phyloP scores from a whole-genome alignment of 1,284 basidiomycete genomes.

The Takashimella tepidaria region DNA sequence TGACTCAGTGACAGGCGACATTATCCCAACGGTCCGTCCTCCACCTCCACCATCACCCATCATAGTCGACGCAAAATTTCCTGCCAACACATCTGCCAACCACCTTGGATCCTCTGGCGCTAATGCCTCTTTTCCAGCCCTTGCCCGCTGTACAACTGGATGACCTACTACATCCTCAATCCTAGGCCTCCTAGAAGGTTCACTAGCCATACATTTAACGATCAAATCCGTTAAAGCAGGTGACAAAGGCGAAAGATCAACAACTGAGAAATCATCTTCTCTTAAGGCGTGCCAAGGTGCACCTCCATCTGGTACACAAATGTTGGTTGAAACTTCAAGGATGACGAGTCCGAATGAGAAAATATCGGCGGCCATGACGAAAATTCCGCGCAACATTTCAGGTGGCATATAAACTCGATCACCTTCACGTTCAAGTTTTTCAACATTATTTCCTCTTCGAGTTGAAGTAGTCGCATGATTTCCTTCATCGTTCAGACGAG shows the following conservation, averaged over 20 bases:
- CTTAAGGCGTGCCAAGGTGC: slow-evolving; percentile 90
- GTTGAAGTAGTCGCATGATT: slow-evolving; percentile 8
- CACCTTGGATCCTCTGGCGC: slow-evolving; percentile 43
- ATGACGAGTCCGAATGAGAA: slow-evolving; percentile 95
- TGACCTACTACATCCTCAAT: slow-evolving; percentile 60
- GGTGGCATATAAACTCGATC: slow-evolving; percentile 98
- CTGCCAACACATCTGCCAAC: slow-evolving; percentile 39
- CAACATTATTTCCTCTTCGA: slow-evolving; percentile 25
- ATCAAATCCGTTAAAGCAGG: slow-evolving; percentile 67
- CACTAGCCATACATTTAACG: slow-evolving; percentile 69
- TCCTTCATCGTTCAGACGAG: too few species aligned
- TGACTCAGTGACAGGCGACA: not conserved
- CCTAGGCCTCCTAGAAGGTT: slow-evolving; percentile 60
- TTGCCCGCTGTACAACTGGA: slow-evolving; percentile 64
- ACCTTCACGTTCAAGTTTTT: slow-evolving; percentile 80
- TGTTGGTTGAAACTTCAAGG: slow-evolving; percentile 91
- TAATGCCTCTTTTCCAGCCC: slow-evolving; percentile 48
- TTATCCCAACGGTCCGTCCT: not conserved
- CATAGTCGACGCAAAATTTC: slow-evolving; percentile 4
- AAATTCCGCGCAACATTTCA: slow-evolving; percentile 86
- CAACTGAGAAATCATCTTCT: slow-evolving; percentile 84
- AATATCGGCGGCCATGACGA: slow-evolving; percentile 90
- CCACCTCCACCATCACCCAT: not conserved
- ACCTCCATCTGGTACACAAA: slow-evolving; percentile 93
- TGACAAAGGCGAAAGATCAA: slow-evolving; percentile 67